Evolutionary conservation across 2,329 filamentous ascomycete genomes (phyloP), one percentile per base, ranked within the genome.

Genomic region (Cordyceps militaris): DNA sequence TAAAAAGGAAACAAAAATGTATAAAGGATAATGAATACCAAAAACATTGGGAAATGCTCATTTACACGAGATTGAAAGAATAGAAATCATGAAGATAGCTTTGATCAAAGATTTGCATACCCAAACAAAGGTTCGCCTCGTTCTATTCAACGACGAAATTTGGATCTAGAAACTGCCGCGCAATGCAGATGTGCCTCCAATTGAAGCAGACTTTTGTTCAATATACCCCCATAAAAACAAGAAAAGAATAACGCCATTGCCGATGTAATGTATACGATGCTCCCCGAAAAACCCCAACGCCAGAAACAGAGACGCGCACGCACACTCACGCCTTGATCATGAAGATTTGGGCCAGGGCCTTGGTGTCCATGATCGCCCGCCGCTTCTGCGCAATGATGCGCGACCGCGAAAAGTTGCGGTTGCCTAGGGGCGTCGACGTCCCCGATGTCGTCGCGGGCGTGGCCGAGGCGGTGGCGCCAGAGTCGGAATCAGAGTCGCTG

Each of bases 311-410:
- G 14, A 36, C 4, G 9, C 5, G 43, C 43, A 6, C 32, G 11
- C 24, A 9, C 10, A 1, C 28, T 62, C 66, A 73, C 58, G 71
- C 64, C 60, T 87, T 87, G 59, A 88, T 78, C 85, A 88, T 88
- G 63, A 88, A 85, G 66, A 88, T 88, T 83, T 97, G 91, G 70
- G 92, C 93, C 67, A 97, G 73, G 14, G 91, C 89, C 67, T 87
- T 85, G 50, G 86, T 81, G 70, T 97, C 89, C 75, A 91, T 81
- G 59, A 91, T 82, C 2, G 92, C 91, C 75, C 87, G 83, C 66
- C 85, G 86, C 77, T 97, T 97, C 65, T 94, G 89, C 58, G 87
- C 87, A 66, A 97, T 96, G 71, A 92, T 90, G 60, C 90, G 81
- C 63, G 89, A 85, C 62, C 93, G 79, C 48, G 92, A 84, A 56